Percentiles rank a stretch among this genome's conserved stretches.
These are phyloP conservation scores for Fonsecaea monophora DNA, from an alignment of 2,329 filamentous ascomycete genomes.

Conservation along the genomic window DNA sequence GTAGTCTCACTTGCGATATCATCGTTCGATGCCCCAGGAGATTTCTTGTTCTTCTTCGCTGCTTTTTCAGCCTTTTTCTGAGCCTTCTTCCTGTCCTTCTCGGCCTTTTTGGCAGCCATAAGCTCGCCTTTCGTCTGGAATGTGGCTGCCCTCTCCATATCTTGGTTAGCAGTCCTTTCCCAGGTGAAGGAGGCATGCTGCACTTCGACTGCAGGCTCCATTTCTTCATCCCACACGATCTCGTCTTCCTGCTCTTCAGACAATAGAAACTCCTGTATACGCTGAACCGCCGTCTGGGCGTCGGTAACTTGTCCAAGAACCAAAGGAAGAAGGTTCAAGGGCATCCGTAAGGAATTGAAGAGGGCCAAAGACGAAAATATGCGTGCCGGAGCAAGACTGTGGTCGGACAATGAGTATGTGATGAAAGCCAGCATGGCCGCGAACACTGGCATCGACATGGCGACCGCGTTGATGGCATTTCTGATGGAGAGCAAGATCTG, in stretches of 20 bases:
- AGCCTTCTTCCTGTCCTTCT: constrained; percentile 56
- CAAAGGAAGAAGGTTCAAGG: constrained; percentile 85
- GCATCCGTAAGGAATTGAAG: constrained; percentile 90
- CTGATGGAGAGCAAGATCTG: constrained; percentile 82
- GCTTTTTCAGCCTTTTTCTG: constrained; percentile 46
- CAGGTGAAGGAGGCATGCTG: constrained; percentile 81
- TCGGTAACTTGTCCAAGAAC: constrained; percentile 90
- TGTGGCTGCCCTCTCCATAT: constrained; percentile 39
- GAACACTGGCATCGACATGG: constrained; percentile 85
- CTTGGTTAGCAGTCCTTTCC: constrained; percentile 63
- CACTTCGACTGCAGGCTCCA: constrained; percentile 69
- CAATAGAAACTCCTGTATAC: constrained; percentile 86
- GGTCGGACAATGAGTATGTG: constrained; percentile 70
- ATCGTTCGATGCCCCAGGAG: constrained; percentile 40
- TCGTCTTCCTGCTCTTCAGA: constrained; percentile 84
- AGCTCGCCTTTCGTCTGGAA: constrained; percentile 45
- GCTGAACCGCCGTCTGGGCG: constrained; percentile 80
- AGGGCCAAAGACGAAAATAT: constrained; percentile 93
- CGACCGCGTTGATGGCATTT: constrained; percentile 83
- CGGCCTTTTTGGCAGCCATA: constrained; percentile 49
- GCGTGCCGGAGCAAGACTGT: constrained; percentile 71
- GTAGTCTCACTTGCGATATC: constrained; percentile 40
- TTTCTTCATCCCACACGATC: constrained; percentile 61
- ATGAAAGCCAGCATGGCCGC: constrained; percentile 96
- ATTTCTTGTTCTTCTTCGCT: constrained; percentile 42